Base-by-base conservation (phyloP, 2,329 filamentous ascomycete species). In the Dendryphion nanum region DNA sequence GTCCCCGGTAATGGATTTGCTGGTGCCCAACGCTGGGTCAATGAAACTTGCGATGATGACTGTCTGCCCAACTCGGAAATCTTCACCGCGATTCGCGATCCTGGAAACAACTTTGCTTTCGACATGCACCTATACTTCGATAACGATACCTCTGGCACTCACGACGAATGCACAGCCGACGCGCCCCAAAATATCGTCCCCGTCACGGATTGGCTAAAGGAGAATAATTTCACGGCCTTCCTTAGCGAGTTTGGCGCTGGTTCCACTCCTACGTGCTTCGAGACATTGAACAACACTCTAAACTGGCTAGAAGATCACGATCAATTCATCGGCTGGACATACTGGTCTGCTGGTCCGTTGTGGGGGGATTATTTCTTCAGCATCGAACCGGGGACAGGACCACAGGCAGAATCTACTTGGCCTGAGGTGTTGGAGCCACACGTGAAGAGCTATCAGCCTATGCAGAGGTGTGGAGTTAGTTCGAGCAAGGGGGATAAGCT, bases 51-150 rank as follows among this genome's bases (percentile, higher is more conserved):
- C 34, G 23, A 31, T 33, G 59, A 59, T 31, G 49, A 61, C 29
- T 67, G 71, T 18, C 65, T 64, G 3, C 61, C 61, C 17, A 70
- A 66, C 35, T 59, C 65, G 13, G 45, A 53, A 10, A 41, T 50
- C 7, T 51, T 76, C 39, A 60, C 68, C 38, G 57, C 68, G 38
- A 68, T 75, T 35, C 53, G 42, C n/a, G 74, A 76, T 44, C 71
- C 73, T 6, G 39, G 61, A 4, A 68, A 70, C 36, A 76, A 77
- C 52, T 71, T 68, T 35, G 72, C 71, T 4, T 67, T 76, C 33
- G 72, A 76, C 44, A 72, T 75, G 49, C 73, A 76, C 53, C 69
- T 75, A 51, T 75, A 76, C 51, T 65, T 75, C n/a, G 73, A 76
- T 47, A 55, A 60, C 18, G 73, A 75, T 47, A 76, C 66, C 38